Base-by-base conservation (phyloP, 192 early-diverging fungal species). In the Geranomyces variabilis region DNA sequence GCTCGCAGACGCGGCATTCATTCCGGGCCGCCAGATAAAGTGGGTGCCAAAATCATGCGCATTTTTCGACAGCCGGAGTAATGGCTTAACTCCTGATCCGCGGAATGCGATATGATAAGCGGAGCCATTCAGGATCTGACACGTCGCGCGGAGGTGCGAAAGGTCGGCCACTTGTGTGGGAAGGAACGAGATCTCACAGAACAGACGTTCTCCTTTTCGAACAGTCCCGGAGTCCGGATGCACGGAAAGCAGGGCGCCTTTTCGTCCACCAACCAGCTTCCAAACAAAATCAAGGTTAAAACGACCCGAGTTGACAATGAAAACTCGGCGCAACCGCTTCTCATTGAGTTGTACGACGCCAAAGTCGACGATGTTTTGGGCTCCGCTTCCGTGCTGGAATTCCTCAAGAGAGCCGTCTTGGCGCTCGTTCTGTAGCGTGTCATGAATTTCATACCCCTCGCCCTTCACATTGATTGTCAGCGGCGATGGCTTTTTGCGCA, bases 381-480 rank as follows among this genome's bases (percentile, higher is more conserved):
- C 45, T 30, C 41, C 66, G 51, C 26, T 24, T 0, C 74, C 79
- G 8, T 77, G 24, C 5, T 56, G 63, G 13, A 88, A 66, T 17
- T 82, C 77, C 63, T 75, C 62, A 5, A 75, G 59, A 1, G 79
- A 55, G 9, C 84, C 84, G 48, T 88, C 86, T 12, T 65, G 41
- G 33, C 85, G n/a, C 66, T 88, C 87, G 17, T 60, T 76, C 44
- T 79, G 78, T 28, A 88, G 41, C 15, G 73, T 46, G 21, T 88
- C 86, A 63, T 87, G 84, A 31, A 88, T 83, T 55, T 80, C 71
- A 53, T 88, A 88, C 1, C 87, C 87, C 72, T 88, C 87, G 4
- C 86, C 87, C 41, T 86, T 88, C 10, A 88, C 77, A 61, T 88
- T 88, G 58, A 88, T 75, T 8, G 79, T 81, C 0, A 88, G 60